Base-by-base conservation (phyloP, 371 early-diverging fungal species). In the Mortierella sp. region DNA sequence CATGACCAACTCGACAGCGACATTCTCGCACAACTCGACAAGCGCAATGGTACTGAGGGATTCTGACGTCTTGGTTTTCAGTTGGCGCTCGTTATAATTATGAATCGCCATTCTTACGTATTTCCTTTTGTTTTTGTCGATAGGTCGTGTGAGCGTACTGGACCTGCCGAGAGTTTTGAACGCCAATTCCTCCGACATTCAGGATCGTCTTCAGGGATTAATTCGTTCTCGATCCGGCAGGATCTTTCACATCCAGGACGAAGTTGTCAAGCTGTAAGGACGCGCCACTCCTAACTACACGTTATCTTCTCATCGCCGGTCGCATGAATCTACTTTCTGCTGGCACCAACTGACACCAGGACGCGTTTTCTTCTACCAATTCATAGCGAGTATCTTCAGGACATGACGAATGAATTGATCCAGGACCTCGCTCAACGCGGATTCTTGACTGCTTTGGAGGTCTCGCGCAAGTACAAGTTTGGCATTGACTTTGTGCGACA, bases 91-190 rank as follows among this genome's bases (percentile, higher is more conserved):
- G 29, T 45, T 66, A 13, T 37, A 24, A 24, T 41, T 37, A 14
- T 24, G 4, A 14, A 2, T 14, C 6, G 13, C 4, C 2, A 4
- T 26, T 43, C 53, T 41, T 26, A 19, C 41, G 9, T 29, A 13
- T 24, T 61, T 64, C n/a, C 14, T 48, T 9, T 63, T 37, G 10
- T 22, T 44, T 5, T 19, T 39, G 40, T 29, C 22, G 11, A 5
- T 26, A 83, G 84, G 79, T 16, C 76, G 84, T 10, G 76, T 83
- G 19, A 79, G 84, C 31, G 22, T 76, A 19, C 47, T 83, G 19
- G 79, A 83, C 22, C 48, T 83, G 19, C 84, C 84, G 24, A 74
- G 66, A 71, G 64, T 66, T 2, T 16, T 83, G 61, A 83, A 83
- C 47, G 73, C 73, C 43, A 70, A 64, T n/a, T 67, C 66, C n/a